Evolutionary conservation across 1,139 yeast genomes (phyloP).

Genomic region (Diutina mesorugosa): DNA sequence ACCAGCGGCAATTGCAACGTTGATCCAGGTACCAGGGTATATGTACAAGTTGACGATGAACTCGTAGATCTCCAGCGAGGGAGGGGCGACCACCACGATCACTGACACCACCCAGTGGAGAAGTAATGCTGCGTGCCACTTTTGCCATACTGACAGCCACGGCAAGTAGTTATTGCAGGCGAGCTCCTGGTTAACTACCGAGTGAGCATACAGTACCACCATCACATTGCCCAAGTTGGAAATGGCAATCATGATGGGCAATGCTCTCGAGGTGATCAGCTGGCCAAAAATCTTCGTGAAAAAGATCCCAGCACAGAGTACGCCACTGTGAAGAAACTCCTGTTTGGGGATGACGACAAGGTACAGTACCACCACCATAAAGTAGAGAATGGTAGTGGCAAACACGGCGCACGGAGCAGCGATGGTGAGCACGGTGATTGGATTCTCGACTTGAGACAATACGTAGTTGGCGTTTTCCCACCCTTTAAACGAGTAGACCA

Average conservation of each 20-base stretch:
- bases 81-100: slow-evolving; percentile 30
- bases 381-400: slow-evolving; percentile 46
- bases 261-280: slow-evolving; percentile 43
- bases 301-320: slow-evolving; percentile 62
- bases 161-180: slow-evolving; percentile 67
- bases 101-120: slow-evolving; percentile 39
- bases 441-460: slow-evolving; percentile 33
- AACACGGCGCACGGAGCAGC: slow-evolving; percentile 66
- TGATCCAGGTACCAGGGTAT: slow-evolving; percentile 42
- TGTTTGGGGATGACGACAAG: slow-evolving; percentile 65
- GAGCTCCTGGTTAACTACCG: slow-evolving; percentile 62
- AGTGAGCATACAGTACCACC: slow-evolving; percentile 69
- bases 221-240: slow-evolving; percentile 71
- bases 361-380: slow-evolving; percentile 60
- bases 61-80: slow-evolving; percentile 34
- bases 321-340: slow-evolving; percentile 47
- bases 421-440: slow-evolving; percentile 50
- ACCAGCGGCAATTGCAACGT: slow-evolving; percentile 27
- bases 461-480: slow-evolving; percentile 37
- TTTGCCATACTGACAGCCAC: slow-evolving; percentile 41
- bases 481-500: slow-evolving; percentile 27
- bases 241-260: slow-evolving; percentile 63
- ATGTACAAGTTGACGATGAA: slow-evolving; percentile 35
- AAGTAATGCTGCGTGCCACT: slow-evolving; percentile 31
- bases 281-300: slow-evolving; percentile 65